phyloP scores from a whole-genome alignment of 371 early-diverging fungal species.

The Mortierella sp. region DNA sequence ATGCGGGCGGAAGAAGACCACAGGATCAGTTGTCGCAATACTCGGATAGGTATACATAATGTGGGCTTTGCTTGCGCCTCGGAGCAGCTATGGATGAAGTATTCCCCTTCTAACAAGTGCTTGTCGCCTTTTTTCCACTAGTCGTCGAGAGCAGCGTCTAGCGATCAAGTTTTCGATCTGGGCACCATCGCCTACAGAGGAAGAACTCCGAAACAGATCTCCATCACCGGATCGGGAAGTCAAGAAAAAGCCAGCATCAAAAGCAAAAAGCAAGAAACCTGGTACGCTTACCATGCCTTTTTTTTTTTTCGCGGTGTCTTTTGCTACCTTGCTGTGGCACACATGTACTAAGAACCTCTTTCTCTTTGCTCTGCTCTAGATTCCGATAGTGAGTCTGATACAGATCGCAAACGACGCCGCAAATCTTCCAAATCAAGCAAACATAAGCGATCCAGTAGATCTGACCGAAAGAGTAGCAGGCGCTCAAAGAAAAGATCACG shows the following conservation, averaged over 20 bases:
- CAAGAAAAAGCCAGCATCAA: conserved; percentile 40
- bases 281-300: conserved; percentile 7
- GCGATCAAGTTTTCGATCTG: conserved; percentile 69
- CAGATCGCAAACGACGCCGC: conserved; percentile 18
- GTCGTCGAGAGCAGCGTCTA: conserved; percentile 58
- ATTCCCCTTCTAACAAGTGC: no score
- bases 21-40: conserved; percentile 30
- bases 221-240: conserved; percentile 50
- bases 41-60: conserved; percentile 25
- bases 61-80: neutral
- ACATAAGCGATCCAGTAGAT: conserved; percentile 35
- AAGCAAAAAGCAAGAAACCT: conserved; percentile 27
- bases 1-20: conserved; percentile 36
- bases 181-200: conserved; percentile 74
- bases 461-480: conserved; percentile 40
- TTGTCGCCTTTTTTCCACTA: conserved; percentile 1
- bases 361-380: conserved; percentile 9
- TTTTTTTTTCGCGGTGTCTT: no score
- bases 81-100: no score
- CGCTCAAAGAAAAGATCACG: conserved; percentile 18
- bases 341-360: no score
- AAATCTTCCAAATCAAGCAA: conserved; percentile 47
- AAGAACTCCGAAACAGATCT: conserved; percentile 50
- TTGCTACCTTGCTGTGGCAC: no score
- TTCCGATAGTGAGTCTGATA: conserved; percentile 14